A percentile compares a stretch with the other conserved stretches of the same genome.
Evolutionary conservation across 257 asterid genomes (phyloP).

Genomic region (Apocynum venetum): DNA sequence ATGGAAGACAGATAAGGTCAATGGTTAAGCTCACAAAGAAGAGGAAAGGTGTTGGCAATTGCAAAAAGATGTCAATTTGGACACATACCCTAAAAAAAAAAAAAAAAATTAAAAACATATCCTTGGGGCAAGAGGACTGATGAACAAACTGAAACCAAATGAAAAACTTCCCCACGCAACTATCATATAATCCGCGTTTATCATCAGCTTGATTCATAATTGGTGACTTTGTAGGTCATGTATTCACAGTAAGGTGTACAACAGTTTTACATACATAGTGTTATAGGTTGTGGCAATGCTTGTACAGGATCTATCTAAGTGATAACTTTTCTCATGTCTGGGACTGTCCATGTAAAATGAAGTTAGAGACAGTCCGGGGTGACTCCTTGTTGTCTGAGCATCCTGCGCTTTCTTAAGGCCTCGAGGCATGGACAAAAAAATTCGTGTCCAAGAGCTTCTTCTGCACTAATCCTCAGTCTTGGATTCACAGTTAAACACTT

Average conservation of each 20-base stretch:
- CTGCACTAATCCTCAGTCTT: slow-evolving; percentile 78
- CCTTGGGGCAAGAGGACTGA: neutral
- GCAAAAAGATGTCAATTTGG: neutral
- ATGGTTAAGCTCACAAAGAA: neutral
- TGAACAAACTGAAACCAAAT: neutral
- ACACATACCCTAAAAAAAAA: no score
- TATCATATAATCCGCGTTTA: neutral
- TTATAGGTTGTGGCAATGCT: neutral
- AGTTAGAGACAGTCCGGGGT: slow-evolving; percentile 18
- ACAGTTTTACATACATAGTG: neutral
- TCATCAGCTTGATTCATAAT: neutral
- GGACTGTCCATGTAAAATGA: slow-evolving; percentile 22
- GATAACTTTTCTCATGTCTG: slow-evolving; percentile 11
- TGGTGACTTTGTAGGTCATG: neutral
- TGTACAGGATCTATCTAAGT: neutral
- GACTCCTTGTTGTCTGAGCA: slow-evolving; percentile 34
- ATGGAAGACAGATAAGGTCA: no score
- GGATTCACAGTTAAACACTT: slow-evolving; percentile 80
- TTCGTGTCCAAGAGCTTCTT: slow-evolving; percentile 76
- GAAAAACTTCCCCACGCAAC: neutral
- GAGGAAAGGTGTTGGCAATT: neutral
- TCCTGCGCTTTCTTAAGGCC: slow-evolving; percentile 47
- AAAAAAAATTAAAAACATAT: neutral
- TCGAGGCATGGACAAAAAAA: slow-evolving; percentile 57
- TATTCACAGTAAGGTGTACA: neutral